Base-by-base conservation (phyloP, 495 filamentous ascomycete species). In the Collariella sp. region DNA sequence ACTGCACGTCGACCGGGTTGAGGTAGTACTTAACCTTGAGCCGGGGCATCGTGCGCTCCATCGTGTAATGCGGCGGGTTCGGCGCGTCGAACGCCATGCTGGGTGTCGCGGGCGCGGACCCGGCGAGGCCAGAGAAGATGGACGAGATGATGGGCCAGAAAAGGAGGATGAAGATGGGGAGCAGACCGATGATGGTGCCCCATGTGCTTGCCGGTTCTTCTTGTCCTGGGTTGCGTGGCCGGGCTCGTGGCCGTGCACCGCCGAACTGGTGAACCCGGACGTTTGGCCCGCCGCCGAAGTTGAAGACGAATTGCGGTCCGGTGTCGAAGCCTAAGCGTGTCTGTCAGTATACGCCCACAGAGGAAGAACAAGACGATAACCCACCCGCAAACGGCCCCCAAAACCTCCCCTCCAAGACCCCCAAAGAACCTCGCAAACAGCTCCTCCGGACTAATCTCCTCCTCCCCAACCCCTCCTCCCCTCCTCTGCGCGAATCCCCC, bases 371-470 rank as follows among this genome's bases (percentile, higher is more conserved):
- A 29, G 46, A 36, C 1, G 6, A 41, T 23, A 23, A 52, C 46
- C 64, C 62, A 63, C 65, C 63, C 52, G 63, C 71, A 50, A 73
- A 70, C 76, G 61, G 61, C 20, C 85, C 64, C 89, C 88, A 20
- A 79, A 79, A 19, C 81, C 62, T 1, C 60, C 83, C 55, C 83
- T 22, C 11, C 50, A 39, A 13, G 33, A 33, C 16, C 39, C 47
- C 84, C 83, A 73, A 98, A 98, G 76, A 98, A 96, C 57, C 91
- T 81, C 66, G 90, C 83, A 72, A 98, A 97, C 71, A 97, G 76
- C 63, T 98, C 93, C 72, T 98, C 93, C 0, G 93, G 91, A 35
- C 87, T 94, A 51, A 98, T 93, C 64, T 97, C 93, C 35, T 89
- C 88, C 20, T 90, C 89, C 16, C 16, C 59, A 68, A 84, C 93